Evolutionary conservation across 2,329 filamentous ascomycete genomes (phyloP), one percentile per base, ranked within the genome.

Genomic region (Dryadomyces quercivorus): DNA sequence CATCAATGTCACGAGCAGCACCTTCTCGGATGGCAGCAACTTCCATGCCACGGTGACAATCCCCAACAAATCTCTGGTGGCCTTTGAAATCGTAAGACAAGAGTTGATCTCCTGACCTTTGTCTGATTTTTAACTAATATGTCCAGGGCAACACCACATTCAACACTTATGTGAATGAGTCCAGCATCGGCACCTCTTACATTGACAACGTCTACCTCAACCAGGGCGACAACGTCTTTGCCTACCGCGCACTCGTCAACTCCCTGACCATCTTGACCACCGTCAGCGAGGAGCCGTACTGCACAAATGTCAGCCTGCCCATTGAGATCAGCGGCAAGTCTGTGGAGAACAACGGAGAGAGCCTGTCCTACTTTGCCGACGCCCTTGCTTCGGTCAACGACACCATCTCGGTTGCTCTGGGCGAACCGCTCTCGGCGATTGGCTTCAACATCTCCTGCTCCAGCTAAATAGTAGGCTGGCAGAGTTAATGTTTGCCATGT

Each of bases 61-160:
- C 51, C 81, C 80, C 59, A 88, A 87, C 65, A 75, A 73, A 7
- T 84, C 82, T 1, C 67, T 78, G 52, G 74, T 84, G 63, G 80
- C 75, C n/a, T 72, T 87, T 52, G 76, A 84, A 38, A 76, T 87
- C 61, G 79, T 81, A 69, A 68, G 76, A 5, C 8, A 31, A 31
- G 4, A 31, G 26, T 8, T 8, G 4, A 8, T 70, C 36, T 44
- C 45, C 20, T n/a, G n/a, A 8, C 20, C 15, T 40, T 12, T 44
- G n/a, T 43, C 26, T 34, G 13, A 42, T 42, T 20, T 22, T 15
- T 10, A 46, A 46, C 10, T 20, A 1, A 16, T 21, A 13, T 40
- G 7, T 5, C 55, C 16, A 82, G 72, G 84, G 84, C 61, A 84
- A 86, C 61, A 71, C 80, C 40, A 77, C 76, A 31, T 84, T 85